Conservation (phyloP, 2,329 filamentous ascomycete species). For the Ceratocystis huliohia region DNA sequence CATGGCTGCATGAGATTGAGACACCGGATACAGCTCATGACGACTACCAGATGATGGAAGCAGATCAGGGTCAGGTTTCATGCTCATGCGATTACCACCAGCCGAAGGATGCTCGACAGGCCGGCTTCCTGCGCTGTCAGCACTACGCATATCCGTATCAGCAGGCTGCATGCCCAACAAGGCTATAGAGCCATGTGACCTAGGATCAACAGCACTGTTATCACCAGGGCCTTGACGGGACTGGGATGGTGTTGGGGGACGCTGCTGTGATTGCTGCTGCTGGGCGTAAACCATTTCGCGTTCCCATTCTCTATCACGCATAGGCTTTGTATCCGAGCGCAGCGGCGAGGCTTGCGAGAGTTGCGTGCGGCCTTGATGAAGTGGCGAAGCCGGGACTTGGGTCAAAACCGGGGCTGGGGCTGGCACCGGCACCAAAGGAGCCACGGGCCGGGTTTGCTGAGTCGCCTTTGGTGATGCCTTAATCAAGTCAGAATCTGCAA, state of each 20-base stretch:
- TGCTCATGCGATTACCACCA: slow-evolving; percentile 14
- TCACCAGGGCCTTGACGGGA: neutral
- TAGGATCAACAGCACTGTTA: neutral
- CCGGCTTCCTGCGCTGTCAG: neutral
- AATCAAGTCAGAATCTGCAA: slow-evolving; percentile 7
- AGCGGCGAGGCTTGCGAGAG: slow-evolving; percentile 22
- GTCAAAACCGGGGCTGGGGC: no score
- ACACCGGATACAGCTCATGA: slow-evolving; percentile 1
- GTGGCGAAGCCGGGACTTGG: slow-evolving; percentile 2
- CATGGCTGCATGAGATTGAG: slow-evolving; percentile 1
- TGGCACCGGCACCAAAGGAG: neutral
- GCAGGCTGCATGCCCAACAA: slow-evolving; percentile 11
- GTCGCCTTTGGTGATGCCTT: slow-evolving; percentile 11
- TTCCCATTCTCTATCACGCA: slow-evolving; percentile 22
- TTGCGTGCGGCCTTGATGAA: slow-evolving; percentile 22
- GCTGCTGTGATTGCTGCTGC: slow-evolving; percentile 10
- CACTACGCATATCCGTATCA: slow-evolving; percentile 13
- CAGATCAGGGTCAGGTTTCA: slow-evolving; percentile 17
- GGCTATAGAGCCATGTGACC: neutral
- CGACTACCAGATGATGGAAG: neutral
- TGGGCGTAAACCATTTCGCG: slow-evolving; percentile 21
- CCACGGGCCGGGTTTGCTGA: neutral
- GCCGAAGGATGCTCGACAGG: slow-evolving; percentile 10
- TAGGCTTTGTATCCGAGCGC: slow-evolving; percentile 28
- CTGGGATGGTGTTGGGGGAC: slow-evolving; percentile 4